Evolutionary conservation across 2,329 filamentous ascomycete genomes (phyloP).

Genomic region (Aspergillus aculeatus): DNA sequence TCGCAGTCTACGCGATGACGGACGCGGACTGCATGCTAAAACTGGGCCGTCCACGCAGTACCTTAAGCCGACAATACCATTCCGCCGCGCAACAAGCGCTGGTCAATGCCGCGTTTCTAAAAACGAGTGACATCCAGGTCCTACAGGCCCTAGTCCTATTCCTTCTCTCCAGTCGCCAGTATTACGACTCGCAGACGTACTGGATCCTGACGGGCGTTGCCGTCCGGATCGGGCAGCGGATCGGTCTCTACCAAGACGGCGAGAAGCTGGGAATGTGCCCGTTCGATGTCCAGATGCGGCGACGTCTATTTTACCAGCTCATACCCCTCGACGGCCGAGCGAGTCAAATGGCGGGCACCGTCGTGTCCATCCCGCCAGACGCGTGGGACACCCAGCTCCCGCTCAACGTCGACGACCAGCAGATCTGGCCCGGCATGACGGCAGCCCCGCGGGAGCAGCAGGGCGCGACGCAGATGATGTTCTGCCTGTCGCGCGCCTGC

Average conservation of each 20-base stretch:
- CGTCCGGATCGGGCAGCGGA: slow-evolving; percentile 46
- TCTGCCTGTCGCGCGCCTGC: slow-evolving; percentile 29
- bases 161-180: slow-evolving; percentile 31
- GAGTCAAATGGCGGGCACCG: slow-evolving; percentile 31
- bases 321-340: slow-evolving; percentile 25
- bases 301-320: slow-evolving; percentile 29
- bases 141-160: slow-evolving; percentile 19
- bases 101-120: slow-evolving; percentile 19
- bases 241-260: slow-evolving; percentile 51
- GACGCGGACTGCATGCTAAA: slow-evolving; percentile 12
- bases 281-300: slow-evolving; percentile 46
- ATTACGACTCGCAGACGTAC: slow-evolving; percentile 48
- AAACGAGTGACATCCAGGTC: slow-evolving; percentile 16
- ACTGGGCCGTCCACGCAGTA: background rate
- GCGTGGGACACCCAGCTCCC: slow-evolving; percentile 29
- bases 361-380: slow-evolving; percentile 13
- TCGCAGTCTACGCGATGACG: slow-evolving; percentile 20
- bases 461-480: slow-evolving; percentile 47
- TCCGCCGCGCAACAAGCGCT: slow-evolving; percentile 12
- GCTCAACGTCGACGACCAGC: slow-evolving; percentile 44
- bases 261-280: slow-evolving; percentile 44
- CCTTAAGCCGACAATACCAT: slow-evolving; percentile 13
- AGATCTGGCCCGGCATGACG: slow-evolving; percentile 42
- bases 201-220: slow-evolving; percentile 53
- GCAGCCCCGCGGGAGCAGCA: slow-evolving; percentile 39